These are phyloP conservation scores for Chlorella variabilis DNA, from an alignment of 163 green algal species.

Conservation along the genomic window DNA sequence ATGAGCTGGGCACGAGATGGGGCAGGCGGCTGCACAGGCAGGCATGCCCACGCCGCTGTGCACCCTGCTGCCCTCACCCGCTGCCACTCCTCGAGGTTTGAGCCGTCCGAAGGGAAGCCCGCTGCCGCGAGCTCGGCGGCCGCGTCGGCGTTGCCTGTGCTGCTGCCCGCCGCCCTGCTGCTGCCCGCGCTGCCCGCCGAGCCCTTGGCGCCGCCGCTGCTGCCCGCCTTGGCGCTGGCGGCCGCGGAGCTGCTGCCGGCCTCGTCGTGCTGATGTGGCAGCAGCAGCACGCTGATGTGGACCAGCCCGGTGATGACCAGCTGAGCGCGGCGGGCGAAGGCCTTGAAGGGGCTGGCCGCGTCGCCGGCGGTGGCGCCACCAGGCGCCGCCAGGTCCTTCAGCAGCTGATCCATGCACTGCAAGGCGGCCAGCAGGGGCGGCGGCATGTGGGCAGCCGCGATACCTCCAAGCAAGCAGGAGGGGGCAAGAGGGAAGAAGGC, in stretches of 20 bases:
- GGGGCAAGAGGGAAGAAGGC: no score
- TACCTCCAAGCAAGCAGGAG: no score
- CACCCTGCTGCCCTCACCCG: constrained; percentile 14
- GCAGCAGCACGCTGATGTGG: constrained; percentile 44
- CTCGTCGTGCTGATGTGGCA: constrained; percentile 30
- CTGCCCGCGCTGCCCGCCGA: background rate
- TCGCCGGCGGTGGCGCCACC: background rate
- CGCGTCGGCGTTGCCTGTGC: background rate
- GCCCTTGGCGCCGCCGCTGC: background rate
- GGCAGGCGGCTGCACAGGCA: no score
- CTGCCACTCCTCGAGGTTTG: constrained; percentile 39
- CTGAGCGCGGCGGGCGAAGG: constrained; percentile 37
- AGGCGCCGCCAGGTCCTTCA: constrained; percentile 24
- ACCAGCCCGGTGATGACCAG: constrained; percentile 44
- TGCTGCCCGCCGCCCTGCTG: background rate
- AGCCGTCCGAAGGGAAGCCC: constrained; percentile 29
- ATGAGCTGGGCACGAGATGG: no score
- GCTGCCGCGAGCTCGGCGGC: constrained; percentile 16
- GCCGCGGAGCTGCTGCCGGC: background rate
- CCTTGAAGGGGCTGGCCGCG: constrained; percentile 23
- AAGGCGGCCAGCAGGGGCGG: no score
- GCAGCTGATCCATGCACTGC: constrained; percentile 37
- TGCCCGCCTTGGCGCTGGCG: background rate
- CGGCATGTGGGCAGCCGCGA: no score
- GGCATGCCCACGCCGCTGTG: no score